phyloP scores from a whole-genome alignment of 768 basidiomycete genomes.

The Neoboletus magnificus region DNA sequence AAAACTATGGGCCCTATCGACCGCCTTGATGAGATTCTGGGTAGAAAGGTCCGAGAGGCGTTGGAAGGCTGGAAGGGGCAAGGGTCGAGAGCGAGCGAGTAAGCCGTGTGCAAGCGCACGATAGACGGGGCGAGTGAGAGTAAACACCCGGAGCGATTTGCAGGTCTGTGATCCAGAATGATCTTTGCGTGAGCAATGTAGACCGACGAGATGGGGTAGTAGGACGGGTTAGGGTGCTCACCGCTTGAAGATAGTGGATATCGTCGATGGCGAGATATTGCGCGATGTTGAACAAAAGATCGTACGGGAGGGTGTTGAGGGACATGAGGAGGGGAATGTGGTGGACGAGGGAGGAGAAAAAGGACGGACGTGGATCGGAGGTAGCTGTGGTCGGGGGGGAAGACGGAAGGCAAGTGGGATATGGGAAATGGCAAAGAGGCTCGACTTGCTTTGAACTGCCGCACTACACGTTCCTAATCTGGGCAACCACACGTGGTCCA shows the following conservation, averaged over 20 bases:
- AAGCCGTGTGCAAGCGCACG: constrained; percentile 60
- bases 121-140: constrained; percentile 65
- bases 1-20: constrained; percentile 59
- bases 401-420: constrained; percentile 13
- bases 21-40: constrained; percentile 55
- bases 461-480: constrained; percentile 9
- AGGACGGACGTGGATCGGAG: constrained; percentile 6
- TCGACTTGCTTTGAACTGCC: constrained; percentile 6
- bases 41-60: constrained; percentile 64
- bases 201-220: neutral
- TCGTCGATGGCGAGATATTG: constrained; percentile 59
- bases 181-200: neutral
- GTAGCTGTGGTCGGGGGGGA: neutral
- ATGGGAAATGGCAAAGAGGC: constrained; percentile 9
- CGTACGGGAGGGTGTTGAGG: constrained; percentile 56
- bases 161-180: constrained; percentile 45
- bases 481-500: constrained; percentile 4
- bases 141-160: constrained; percentile 56
- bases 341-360: neutral
- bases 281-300: constrained; percentile 66
- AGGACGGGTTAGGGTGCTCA: constrained; percentile 35
- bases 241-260: constrained; percentile 57
- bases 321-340: constrained; percentile 20
- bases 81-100: constrained; percentile 61
- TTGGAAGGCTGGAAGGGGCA: constrained; percentile 69